Base-by-base conservation (phyloP, 345 rosid species). In the Syzygium grande region DNA sequence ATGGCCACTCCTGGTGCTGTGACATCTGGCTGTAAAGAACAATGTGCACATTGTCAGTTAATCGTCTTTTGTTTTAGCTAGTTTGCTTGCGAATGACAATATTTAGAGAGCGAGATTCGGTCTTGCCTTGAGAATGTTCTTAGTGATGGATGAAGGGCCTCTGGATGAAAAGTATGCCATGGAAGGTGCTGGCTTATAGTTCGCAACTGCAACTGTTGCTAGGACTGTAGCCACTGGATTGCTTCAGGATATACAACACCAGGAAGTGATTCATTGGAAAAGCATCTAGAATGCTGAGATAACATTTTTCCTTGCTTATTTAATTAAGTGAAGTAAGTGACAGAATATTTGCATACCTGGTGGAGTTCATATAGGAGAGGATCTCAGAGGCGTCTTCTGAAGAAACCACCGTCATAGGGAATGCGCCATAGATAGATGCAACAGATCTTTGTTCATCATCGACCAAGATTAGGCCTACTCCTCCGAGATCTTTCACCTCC, bases 1-100 rank as follows among this genome's bases (percentile, higher is more conserved):
- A 94, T 95, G 55, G 89, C 86, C 0, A 92, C 98, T 88, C 99
- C 98, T 13, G 97, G 99, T 68, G 98, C 99, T 27, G 96, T 90
- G 41, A 97, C 92, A 89, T 97, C 98, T 51, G 99, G 99, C 99
- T 97, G 95, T 88, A 89, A 23, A 80, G 29, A 86, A 11, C 43
- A 78, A 84, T 38, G 49, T 3, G 80, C 80, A 21, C 49, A 34
- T 73, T 0, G 49, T 68, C 79, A 30, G 46, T 73, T 19, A 73
- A 73, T 38, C 49, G 14, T 73, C 49, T 19, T 23, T 5, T 4
- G 80, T 2, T 38, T 68, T 73, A 19, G 80, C 80, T 19, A 19
- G 14, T 73, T 73, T 34, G 49, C 49, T 19, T 1, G 4, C 13
- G 7, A 73, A 34, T 11, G 27, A 4, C 7, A 14, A 73, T 38